Evolutionary conservation across 148 eudicot species (phyloP), one percentile per base, ranked within the genome.

Genomic region (Euryodendron excelsum): DNA sequence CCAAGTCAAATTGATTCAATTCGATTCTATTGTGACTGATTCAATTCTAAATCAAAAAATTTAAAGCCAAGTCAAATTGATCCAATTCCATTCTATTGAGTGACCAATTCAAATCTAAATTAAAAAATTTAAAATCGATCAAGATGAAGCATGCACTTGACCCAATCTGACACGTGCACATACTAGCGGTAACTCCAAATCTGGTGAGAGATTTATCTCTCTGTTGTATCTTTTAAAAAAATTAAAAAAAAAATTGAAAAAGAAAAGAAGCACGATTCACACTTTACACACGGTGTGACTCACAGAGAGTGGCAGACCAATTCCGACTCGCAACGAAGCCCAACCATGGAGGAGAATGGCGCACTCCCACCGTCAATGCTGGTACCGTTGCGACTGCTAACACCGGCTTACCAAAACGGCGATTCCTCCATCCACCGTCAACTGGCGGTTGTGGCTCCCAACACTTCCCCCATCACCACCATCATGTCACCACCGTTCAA

Each of bases 391-490:
- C 70, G 70, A 18, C 10, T 44, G 12, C 4, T 62, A 2, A 3
- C 30, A 8, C 44, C 28, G 1, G 21, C 36, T 7, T 18, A 60
- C 70, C 7, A 12, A 76, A 52, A 15, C 63, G 63, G 50, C 3
- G 63, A 34, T 2, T 70, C 64, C 39, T 1, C 73, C 60, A 15
- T 25, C 30, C 9, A 48, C 80, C 84, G 80, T 59, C 87, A 78
- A 21, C 74, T 75, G 53, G 75, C 82, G 48, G 62, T 78, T 66
- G 69, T 52, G 66, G 47, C 58, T n/a, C 66, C 72, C 21, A 14
- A 20, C 62, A 23, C 83, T 77, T 45, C 73, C 81, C 67, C 67
- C 1, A 10, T 20, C 78, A 12, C 83, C 78, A 53, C 68, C 79
- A 13, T 33, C 66, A 53, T 14, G 14, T 1, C 74, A 14, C 11